A percentile compares a stretch with the other conserved stretches of the same genome.
Evolutionary conservation across 2,329 filamentous ascomycete species (phyloP).

Genomic region (Leptographium lundbergii): DNA sequence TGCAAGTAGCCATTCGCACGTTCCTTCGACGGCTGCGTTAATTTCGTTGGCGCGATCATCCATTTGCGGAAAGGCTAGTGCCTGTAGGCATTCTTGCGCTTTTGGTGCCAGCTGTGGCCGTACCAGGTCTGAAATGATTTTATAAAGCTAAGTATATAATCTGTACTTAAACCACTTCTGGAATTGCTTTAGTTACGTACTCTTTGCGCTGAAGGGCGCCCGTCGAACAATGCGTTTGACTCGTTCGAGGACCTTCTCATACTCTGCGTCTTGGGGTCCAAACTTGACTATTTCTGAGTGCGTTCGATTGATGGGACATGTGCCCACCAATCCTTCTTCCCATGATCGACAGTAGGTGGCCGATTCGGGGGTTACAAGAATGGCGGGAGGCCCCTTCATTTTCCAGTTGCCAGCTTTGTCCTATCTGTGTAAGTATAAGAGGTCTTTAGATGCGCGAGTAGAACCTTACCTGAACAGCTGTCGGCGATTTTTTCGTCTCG

Average conservation of each 20-base stretch:
- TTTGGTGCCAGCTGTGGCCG: too few relatives aligned
- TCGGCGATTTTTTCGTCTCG: not conserved
- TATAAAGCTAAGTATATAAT: too few relatives aligned
- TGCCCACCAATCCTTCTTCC: slow-evolving; percentile 1
- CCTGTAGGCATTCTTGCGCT: not conserved
- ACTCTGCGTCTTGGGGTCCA: slow-evolving; percentile 12
- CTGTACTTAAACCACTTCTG: too few relatives aligned
- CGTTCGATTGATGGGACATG: not conserved
- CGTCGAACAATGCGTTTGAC: not conserved
- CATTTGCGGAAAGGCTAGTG: not conserved
- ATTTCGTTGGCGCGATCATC: not conserved
- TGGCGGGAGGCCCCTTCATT: not conserved
- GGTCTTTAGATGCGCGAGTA: too few relatives aligned
- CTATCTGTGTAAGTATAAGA: not conserved
- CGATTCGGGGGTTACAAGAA: not conserved
- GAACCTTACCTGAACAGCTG: not conserved
- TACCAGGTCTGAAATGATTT: too few relatives aligned
- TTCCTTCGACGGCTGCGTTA: not conserved
- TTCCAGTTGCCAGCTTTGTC: not conserved
- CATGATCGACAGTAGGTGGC: not conserved
- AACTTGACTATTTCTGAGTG: not conserved
- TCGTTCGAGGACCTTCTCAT: not conserved
- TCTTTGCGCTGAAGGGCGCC: not conserved
- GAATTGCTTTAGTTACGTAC: not conserved
- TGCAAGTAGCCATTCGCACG: not conserved